phyloP scores from a whole-genome alignment of 345 rosid species.

The Lepidium africanum region DNA sequence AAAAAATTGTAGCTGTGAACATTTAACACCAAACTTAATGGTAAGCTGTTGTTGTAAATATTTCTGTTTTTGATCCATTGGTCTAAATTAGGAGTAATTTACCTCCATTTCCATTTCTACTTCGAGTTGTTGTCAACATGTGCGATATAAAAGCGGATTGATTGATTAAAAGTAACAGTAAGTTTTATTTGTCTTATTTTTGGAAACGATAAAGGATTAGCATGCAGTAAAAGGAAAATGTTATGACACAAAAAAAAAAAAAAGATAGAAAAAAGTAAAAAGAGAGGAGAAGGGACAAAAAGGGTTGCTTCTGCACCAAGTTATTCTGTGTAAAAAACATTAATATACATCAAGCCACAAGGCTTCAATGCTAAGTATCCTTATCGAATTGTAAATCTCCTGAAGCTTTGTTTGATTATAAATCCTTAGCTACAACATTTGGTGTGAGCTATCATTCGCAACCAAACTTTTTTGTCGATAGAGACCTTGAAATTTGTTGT shows the following conservation, averaged over 20 bases:
- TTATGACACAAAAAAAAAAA: neutral
- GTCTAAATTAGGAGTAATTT: neutral
- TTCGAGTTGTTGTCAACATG: neutral
- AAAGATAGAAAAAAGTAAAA: slow-evolving; percentile 2
- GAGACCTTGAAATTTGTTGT: neutral
- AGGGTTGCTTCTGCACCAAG: slow-evolving; percentile 21
- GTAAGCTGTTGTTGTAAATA: no score
- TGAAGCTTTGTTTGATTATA: neutral
- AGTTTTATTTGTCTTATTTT: neutral
- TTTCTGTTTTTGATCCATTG: neutral
- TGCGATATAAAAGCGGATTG: neutral
- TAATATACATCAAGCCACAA: neutral
- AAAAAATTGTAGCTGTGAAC: no score
- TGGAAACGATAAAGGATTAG: slow-evolving; percentile 2
- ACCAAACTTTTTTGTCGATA: neutral
- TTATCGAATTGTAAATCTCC: neutral
- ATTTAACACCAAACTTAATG: no score
- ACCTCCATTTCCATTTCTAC: neutral
- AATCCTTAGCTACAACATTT: neutral
- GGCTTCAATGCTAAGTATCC: slow-evolving; percentile 22
- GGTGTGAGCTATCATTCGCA: neutral
- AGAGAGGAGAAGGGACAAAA: slow-evolving; percentile 13
- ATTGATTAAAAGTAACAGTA: neutral
- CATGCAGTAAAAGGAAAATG: neutral
- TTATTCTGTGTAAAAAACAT: slow-evolving; percentile 14